Percentiles rank a stretch among this genome's conserved stretches.
phyloP scores from a whole-genome alignment of 768 basidiomycete species.

The Pholiota conissans region DNA sequence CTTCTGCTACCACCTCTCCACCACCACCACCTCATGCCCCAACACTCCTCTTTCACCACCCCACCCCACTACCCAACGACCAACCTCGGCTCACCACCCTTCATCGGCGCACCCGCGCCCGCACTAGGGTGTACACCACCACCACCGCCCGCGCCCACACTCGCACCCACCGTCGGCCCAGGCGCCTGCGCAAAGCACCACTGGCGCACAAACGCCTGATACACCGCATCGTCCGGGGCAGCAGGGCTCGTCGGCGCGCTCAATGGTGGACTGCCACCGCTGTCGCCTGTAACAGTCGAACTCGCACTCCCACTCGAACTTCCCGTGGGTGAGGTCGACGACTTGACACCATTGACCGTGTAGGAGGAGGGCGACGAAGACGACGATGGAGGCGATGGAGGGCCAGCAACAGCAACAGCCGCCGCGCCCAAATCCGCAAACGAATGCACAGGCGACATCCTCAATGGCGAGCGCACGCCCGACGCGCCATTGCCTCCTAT shows the following conservation, averaged over 20 bases:
- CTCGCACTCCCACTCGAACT: too few species aligned
- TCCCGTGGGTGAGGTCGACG: too few species aligned
- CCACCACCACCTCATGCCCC: not conserved
- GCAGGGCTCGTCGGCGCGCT: constrained; percentile 5
- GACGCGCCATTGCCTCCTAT: not conserved
- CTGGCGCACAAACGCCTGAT: constrained; percentile 61
- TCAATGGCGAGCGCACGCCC: constrained; percentile 2
- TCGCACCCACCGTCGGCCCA: constrained; percentile 14
- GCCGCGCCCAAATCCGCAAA: not conserved
- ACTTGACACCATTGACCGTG: too few species aligned
- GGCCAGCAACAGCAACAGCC: not conserved
- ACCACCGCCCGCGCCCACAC: constrained; percentile 1
- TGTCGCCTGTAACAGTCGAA: too few species aligned
- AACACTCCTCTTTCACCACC: not conserved
- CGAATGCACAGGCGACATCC: constrained; percentile 8
- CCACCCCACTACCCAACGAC: not conserved
- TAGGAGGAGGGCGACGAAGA: too few species aligned
- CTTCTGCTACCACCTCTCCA: not conserved
- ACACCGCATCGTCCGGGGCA: constrained; percentile 33
- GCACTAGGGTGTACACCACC: too few species aligned
- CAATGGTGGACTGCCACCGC: not conserved
- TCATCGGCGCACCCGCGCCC: not conserved
- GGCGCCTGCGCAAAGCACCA: constrained; percentile 69
- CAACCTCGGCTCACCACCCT: not conserved
- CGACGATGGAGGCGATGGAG: not conserved